Base-by-base conservation (phyloP, 768 basidiomycete genomes). In the Mycena metata region DNA sequence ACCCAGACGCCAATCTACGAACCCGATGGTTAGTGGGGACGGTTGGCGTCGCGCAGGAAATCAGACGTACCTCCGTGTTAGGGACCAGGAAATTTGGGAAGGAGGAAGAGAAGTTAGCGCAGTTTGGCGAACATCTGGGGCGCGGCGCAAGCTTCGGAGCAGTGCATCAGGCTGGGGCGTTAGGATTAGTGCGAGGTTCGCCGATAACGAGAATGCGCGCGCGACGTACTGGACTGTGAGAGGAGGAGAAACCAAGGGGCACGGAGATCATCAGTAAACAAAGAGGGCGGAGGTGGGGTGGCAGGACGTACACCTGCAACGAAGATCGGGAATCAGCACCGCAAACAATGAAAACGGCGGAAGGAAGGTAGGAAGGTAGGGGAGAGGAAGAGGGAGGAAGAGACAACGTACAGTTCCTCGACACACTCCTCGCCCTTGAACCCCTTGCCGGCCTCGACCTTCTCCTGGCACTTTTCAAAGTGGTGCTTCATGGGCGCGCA, bases 341-440 rank as follows among this genome's bases (percentile, higher is more conserved):
- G n/a, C n/a, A n/a, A n/a, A n/a, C n/a, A n/a, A n/a, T n/a, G n/a
- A n/a, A n/a, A n/a, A n/a, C n/a, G n/a, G n/a, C n/a, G n/a, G n/a
- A n/a, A 5, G 30, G 3, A 17, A 17, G n/a, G n/a, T n/a, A n/a
- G n/a, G n/a, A n/a, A n/a, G n/a, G n/a, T 33, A 73, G 76, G 69
- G 76, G 66, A 72, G 79, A 69, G 21, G 71, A 69, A 57, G 63
- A 35, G 66, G 57, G 56, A 30, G 56, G 69, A 23, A n/a, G 8
- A 30, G 30, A 30, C 30, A n/a, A 87, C 91, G 79, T 73, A 93
- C 92, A 95, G 78, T 85, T 95, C 95, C 81, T 96, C 94, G 41
- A 96, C 92, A 76, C 95, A 97, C 77, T 96, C 95, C 84, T 97
- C 96, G 70, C 90, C 90, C 78, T 94, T 91, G 88, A 87, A 95